Base-by-base conservation (phyloP, 106 monocot species). In the Dendrobium huoshanense region DNA sequence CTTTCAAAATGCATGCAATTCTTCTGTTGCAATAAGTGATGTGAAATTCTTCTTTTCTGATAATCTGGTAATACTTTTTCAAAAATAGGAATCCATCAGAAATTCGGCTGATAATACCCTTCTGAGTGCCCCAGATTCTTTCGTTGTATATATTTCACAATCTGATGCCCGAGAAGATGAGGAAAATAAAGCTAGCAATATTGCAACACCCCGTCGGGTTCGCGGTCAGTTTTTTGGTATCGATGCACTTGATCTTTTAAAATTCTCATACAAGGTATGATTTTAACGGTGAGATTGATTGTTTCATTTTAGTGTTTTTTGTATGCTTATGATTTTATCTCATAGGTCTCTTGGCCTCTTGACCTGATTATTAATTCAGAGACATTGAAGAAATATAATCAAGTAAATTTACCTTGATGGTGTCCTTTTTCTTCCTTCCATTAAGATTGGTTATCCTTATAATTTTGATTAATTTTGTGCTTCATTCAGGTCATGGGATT, bases 261-360 rank as follows among this genome's bases (percentile, higher is more conserved):
- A 88, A 70, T 98, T 98, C 73, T 85, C 91, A 42, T 98, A 94
- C 78, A 98, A 98, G 86, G 97, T 94, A 79, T 75, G 58, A 54
- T 25, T 64, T 72, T n/a, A 24, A 48, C 16, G 2, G 72, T 15
- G 72, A 37, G 40, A 72, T 72, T 7, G 25, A 10, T 11, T 31
- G 48, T 49, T 80, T 42, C 51, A 37, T 85, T 25, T 73, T 25
- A 17, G 27, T 40, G 31, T 4, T 11, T 41, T 7, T 78, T 29
- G 27, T 4, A 40, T 75, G 5, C 67, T 73, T 13, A 79, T 10
- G 47, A n/a, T 18, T 80, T 67, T 18, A 80, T 81, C 11, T 80
- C 80, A 44, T 82, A 98, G 97, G 94, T 94, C 67, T 91, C 97
- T 22, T 98, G 94, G 97, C 97, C 97, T 67, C 94, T 98, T 64